Evolutionary conservation across 139 green algal species (phyloP), one percentile per base, ranked within the genome.

Genomic region (Tetradesmus lagerheimii): DNA sequence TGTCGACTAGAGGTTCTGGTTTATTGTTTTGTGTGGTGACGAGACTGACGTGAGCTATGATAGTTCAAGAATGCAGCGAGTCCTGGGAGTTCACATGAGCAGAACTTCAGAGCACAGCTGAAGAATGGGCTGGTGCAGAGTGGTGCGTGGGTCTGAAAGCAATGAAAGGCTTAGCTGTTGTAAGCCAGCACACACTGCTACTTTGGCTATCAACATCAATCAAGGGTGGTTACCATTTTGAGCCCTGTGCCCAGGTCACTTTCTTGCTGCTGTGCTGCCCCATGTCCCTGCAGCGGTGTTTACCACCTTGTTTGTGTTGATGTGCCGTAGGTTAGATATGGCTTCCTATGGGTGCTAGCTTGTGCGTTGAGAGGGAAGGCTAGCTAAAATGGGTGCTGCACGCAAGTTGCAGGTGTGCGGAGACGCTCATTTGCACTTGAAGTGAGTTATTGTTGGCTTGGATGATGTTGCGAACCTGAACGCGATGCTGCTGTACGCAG

Each of bases 361-460:
- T 71, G 57, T 71, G 57, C 57, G 57, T 31, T 71, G 57, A 71
- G 57, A 71, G 57, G 50, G 57, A 71, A 71, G 57, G 23, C 57
- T 71, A 71, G 57, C 27, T 41, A 25, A 43, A 62, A 89, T 89
- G 85, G 45, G 85, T 77, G 85, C 85, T 66, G 85, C 85, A 31
- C 50, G 85, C 47, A 83, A 89, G 85, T 31, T 89, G 71, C 71
- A 47, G 35, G 35, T 81, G 35, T 81, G 75, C 43, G 35, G n/a
- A n/a, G 23, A 71, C 57, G 20, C 57, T 71, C 57, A 71, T 71
- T 71, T n/a, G 57, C 57, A 31, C 2, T n/a, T 71, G 4, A 11
- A 11, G 12, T 18, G 16, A 31, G 4, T 18, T 9, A 81, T 47
- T 11, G 27, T 12, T 81, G n/a, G 15, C 11, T 81, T 81, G 34